Base-by-base conservation (phyloP, 805 yeast genomes). In the Metschnikowia cubensis region DNA sequence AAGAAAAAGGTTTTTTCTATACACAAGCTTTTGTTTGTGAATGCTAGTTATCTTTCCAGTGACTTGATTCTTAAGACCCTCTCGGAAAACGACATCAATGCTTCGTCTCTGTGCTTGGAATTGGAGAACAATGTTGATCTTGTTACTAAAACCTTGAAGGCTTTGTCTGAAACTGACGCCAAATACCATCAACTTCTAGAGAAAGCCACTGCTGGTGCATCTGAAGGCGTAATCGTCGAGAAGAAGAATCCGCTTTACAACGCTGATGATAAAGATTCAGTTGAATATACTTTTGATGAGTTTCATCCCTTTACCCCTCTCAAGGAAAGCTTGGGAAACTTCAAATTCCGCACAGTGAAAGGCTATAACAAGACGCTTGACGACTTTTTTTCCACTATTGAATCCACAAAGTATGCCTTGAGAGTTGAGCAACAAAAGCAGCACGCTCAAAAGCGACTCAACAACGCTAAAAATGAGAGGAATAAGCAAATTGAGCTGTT, bases 361-460 rank as follows among this genome's bases (percentile, higher is more conserved):
- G 90, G 94, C 0, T 92, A 89, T 65, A 91, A 89, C 62, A 79
- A 80, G 50, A 85, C 97, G 0, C 75, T 92, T 18, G 99, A 92
- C 66, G 74, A 71, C 37, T 92, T 87, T 62, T 92, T 87, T 63
- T 89, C 97, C 0, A 83, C 92, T 0, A 73, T 91, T 14, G 96
- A 92, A 61, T 83, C 95, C 3, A 82, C 89, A 3, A 89, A 88
- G 60, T 81, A 83, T 59, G 84, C 90, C 0, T 67, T 87, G 49
- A 80, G 83, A 50, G 79, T 87, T 33, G 95, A 89, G 53, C 85
- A 82, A 53, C 91, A 86, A 55, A 87, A 88, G 59, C 75, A 75
- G n/a, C 77, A 80, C 48, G 96, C 96, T 1, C 77, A 80, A 51
- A 86, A 82, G 58, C 79, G 92, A 55, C 69, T 92, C 18, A 83